phyloP scores from a whole-genome alignment of 2,329 filamentous ascomycete species.

The Curvularia lunata region DNA sequence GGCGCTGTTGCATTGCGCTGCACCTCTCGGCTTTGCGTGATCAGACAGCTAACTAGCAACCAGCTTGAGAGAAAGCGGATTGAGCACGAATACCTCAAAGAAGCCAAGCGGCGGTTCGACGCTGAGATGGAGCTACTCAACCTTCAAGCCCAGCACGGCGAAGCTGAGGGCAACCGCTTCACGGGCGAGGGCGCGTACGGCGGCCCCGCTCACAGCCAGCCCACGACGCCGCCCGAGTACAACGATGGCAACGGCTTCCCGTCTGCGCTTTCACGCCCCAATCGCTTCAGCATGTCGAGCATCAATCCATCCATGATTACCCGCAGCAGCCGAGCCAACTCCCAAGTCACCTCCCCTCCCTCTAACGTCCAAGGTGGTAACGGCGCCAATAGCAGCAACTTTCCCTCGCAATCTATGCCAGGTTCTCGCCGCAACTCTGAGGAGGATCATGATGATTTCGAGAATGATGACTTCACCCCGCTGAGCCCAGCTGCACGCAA shows the following conservation, averaged over 20 bases:
- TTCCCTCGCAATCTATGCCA: constrained; percentile 85
- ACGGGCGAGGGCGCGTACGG: constrained; percentile 77
- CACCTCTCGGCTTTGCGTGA: constrained; percentile 25
- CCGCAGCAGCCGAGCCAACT: constrained; percentile 76
- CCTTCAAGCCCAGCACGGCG: constrained; percentile 80
- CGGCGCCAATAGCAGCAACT: constrained; percentile 59
- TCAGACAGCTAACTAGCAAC: constrained; percentile 41
- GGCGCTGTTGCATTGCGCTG: constrained; percentile 23
- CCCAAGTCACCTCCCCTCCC: constrained; percentile 79
- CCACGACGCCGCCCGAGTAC: constrained; percentile 94
- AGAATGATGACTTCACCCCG: constrained; percentile 68
- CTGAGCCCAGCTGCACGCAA: constrained; percentile 44
- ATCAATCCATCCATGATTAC: constrained; percentile 67
- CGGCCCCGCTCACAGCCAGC: constrained; percentile 78
- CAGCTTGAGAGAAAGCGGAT: constrained; percentile 93
- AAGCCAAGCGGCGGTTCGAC: constrained; percentile 88
- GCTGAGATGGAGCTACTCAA: constrained; percentile 91
- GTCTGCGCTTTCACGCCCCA: constrained; percentile 80
- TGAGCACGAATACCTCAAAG: constrained; percentile 88
- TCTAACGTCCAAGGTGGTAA: constrained; percentile 45
- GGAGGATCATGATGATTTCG: constrained; percentile 83
- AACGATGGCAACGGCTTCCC: constrained; percentile 79
- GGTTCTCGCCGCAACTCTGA: constrained; percentile 86
- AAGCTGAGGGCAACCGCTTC: constrained; percentile 83
- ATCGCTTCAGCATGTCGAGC: constrained; percentile 88